These are phyloP conservation scores for Dactylellina drechsleri DNA, from an alignment of 2,329 filamentous ascomycete species.

Conservation along the genomic window DNA sequence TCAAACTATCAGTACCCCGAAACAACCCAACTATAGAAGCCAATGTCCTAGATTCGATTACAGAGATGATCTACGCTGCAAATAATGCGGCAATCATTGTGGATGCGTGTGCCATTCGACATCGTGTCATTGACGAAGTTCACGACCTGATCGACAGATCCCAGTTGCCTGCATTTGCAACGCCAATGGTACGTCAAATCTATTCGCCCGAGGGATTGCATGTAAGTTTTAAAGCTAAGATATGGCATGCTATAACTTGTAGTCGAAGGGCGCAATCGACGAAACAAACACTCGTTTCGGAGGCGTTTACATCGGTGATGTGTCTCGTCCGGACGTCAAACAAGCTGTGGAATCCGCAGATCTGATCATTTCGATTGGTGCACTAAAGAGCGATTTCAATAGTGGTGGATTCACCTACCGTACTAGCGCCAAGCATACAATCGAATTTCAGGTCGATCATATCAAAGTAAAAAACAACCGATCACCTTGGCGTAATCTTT, in stretches of 20 bases:
- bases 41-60: constrained; percentile 81
- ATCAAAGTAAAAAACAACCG: constrained; percentile 65
- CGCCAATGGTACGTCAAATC: constrained; percentile 75
- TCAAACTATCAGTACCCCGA: constrained; percentile 72
- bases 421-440: constrained; percentile 78
- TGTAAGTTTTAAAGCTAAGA: neutral
- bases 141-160: constrained; percentile 78
- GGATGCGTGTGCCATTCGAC: constrained; percentile 83
- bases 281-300: constrained; percentile 80
- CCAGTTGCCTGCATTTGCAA: constrained; percentile 82
- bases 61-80: constrained; percentile 77
- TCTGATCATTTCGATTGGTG: constrained; percentile 75
- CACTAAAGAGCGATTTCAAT: constrained; percentile 81
- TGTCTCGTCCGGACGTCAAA: constrained; percentile 73
- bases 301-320: constrained; percentile 85
- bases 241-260: neutral
- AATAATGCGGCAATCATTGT: constrained; percentile 81
- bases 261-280: constrained; percentile 77
- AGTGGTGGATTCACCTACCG: constrained; percentile 84
- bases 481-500: neutral
- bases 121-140: constrained; percentile 77
- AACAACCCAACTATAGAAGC: constrained; percentile 79
- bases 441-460: constrained; percentile 81
- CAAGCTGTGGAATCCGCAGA: constrained; percentile 75
- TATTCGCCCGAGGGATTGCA: too few relatives aligned